Evolutionary conservation across 2,329 filamentous ascomycete genomes (phyloP).

Genomic region (Stachybotrys echinatus): DNA sequence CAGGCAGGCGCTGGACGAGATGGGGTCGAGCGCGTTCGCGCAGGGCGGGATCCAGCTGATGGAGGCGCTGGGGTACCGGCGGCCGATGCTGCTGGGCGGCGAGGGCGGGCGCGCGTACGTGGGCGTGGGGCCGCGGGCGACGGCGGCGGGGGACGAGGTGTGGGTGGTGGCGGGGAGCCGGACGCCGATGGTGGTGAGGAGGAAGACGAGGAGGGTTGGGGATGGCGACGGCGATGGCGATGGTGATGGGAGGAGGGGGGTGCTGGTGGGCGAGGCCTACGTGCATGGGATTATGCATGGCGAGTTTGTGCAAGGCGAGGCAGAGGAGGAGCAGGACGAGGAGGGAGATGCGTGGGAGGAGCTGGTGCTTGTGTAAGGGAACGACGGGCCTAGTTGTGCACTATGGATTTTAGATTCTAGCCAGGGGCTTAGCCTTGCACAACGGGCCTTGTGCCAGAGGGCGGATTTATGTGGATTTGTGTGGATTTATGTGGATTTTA

Average conservation of each 20-base stretch:
- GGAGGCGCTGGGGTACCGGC: background rate
- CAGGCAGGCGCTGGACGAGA: background rate
- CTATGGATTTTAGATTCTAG: too few relatives aligned
- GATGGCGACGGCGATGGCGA: too few relatives aligned
- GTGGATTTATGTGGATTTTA: too few relatives aligned
- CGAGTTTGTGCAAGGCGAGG: background rate
- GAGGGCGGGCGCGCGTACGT: background rate
- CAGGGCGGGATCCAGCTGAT: background rate
- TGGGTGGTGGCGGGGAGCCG: background rate
- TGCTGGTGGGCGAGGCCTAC: background rate
- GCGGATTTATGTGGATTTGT: too few relatives aligned
- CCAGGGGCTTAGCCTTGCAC: too few relatives aligned
- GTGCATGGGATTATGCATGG: background rate
- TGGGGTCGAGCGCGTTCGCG: background rate
- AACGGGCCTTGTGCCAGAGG: too few relatives aligned
- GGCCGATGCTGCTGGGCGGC: background rate
- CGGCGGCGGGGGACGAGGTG: background rate
- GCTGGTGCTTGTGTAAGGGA: too few relatives aligned
- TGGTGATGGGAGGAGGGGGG: too few relatives aligned
- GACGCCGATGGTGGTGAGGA: background rate
- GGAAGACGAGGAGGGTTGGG: background rate
- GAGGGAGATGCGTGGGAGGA: too few relatives aligned
- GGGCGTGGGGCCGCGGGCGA: background rate
- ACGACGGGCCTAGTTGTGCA: too few relatives aligned
- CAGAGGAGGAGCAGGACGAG: too few relatives aligned